A percentile compares a stretch with the other conserved stretches of the same genome.
Evolutionary conservation across 768 basidiomycete genomes (phyloP).

Genomic region (Termitomyces sp.): DNA sequence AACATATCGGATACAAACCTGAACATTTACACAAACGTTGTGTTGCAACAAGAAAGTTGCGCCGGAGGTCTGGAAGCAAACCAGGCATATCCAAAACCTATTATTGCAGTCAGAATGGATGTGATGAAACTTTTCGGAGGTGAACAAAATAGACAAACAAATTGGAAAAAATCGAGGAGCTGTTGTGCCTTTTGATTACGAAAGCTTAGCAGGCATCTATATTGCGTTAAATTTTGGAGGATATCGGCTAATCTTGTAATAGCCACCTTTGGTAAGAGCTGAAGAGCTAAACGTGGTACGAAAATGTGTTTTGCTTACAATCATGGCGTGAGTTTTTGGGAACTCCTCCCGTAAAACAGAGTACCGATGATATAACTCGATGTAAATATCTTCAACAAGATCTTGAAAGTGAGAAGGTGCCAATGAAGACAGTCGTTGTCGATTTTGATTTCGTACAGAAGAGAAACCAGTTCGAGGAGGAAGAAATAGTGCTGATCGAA

Average conservation of each 20-base stretch:
- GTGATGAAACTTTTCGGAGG: background rate
- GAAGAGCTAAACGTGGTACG: background rate
- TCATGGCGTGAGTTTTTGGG: background rate
- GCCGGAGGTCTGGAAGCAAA: background rate
- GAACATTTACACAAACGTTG: constrained; percentile 5
- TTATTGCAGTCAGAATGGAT: background rate
- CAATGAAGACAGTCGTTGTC: background rate
- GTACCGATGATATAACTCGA: background rate
- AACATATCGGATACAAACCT: constrained; percentile 11
- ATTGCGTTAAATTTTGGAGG: background rate
- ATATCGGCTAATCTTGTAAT: background rate
- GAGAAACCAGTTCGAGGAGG: background rate
- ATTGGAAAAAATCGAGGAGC: constrained; percentile 10
- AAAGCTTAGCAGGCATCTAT: background rate
- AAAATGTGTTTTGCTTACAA: background rate
- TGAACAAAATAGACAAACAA: background rate
- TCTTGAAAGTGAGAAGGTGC: background rate
- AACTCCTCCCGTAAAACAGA: background rate
- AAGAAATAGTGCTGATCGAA: background rate
- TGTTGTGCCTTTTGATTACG: background rate
- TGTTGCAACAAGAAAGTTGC: constrained; percentile 11
- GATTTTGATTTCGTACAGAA: background rate
- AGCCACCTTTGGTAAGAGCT: background rate
- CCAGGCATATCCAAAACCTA: constrained; percentile 8
- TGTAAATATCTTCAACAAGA: background rate